Evolutionary conservation across 257 asterid genomes (phyloP).

Genomic region (Penstemon eatonii): DNA sequence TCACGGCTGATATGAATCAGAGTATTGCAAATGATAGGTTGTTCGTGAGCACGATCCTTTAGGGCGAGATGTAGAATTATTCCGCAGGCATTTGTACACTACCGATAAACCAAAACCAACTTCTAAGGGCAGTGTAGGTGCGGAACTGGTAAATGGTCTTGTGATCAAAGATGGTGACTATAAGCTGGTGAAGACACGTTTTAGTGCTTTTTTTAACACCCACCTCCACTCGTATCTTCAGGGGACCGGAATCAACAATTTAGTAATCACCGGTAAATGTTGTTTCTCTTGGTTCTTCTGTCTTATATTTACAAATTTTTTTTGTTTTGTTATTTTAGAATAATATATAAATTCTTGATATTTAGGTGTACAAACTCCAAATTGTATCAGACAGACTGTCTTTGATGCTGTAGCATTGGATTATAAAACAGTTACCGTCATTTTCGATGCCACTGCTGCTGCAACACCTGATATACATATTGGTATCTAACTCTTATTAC

Average conservation of each 20-base stretch:
- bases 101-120: conserved; percentile 67
- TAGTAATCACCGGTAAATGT: conserved; percentile 60
- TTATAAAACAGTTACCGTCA: conserved; percentile 60
- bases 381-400: conserved; percentile 80
- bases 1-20: not conserved
- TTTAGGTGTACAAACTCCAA: conserved; percentile 94
- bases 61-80: conserved; percentile 63
- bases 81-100: conserved; percentile 47
- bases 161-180: conserved; percentile 71
- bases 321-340: not conserved
- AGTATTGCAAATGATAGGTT: conserved; percentile 35
- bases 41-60: conserved; percentile 70
- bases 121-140: conserved; percentile 72
- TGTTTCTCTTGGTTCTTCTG: not conserved
- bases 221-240: conserved; percentile 80
- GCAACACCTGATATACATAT: conserved; percentile 73
- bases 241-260: conserved; percentile 48
- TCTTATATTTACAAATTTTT: not conserved
- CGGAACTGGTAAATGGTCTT: conserved; percentile 80
- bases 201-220: conserved; percentile 88
- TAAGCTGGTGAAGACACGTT: conserved; percentile 85
- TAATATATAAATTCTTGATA: conserved; percentile 4
- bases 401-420: conserved; percentile 86
- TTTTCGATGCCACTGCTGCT: conserved; percentile 88
- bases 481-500: conserved; percentile 39